A percentile compares a stretch with the other conserved stretches of the same genome.
Evolutionary conservation across 2,329 filamentous ascomycete genomes (phyloP).

Genomic region (Cladophialophora carrionii): DNA sequence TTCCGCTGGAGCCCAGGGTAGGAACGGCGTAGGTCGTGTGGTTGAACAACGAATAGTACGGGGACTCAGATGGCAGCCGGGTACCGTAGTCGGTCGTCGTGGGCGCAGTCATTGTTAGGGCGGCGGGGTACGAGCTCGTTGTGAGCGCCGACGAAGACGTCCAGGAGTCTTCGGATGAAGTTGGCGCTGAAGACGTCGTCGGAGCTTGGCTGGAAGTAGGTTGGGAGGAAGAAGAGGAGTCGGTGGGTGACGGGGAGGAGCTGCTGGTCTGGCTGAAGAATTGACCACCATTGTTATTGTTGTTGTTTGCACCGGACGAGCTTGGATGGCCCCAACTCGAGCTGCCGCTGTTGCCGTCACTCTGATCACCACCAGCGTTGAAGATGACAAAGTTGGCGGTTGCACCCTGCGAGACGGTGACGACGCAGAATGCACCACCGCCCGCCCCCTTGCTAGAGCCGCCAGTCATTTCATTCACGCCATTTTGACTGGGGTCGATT

Average conservation of each 20-base stretch:
- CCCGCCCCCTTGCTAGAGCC: slow-evolving; percentile 65
- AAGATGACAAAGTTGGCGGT: slow-evolving; percentile 70
- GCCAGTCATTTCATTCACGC: slow-evolving; percentile 63
- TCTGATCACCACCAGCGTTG: slow-evolving; percentile 47
- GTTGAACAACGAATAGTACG: slow-evolving; percentile 32
- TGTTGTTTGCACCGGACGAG: slow-evolving; percentile 5
- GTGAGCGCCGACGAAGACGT: slow-evolving; percentile 24
- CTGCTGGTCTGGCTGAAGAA: slow-evolving; percentile 16
- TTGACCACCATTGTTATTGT: slow-evolving; percentile 18
- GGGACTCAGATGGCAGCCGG: slow-evolving; percentile 20
- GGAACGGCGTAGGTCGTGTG: slow-evolving; percentile 16
- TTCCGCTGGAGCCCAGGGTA: slow-evolving; percentile 7
- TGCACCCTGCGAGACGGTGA: slow-evolving; percentile 69
- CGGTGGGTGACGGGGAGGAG: slow-evolving; percentile 26
- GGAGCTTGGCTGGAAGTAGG: slow-evolving; percentile 38
- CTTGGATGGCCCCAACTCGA: slow-evolving; percentile 6
- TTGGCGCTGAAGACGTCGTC: slow-evolving; percentile 36
- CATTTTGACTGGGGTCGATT: slow-evolving; percentile 64
- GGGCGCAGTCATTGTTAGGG: slow-evolving; percentile 7
- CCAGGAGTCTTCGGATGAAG: slow-evolving; percentile 30
- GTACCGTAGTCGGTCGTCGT: slow-evolving; percentile 14
- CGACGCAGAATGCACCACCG: slow-evolving; percentile 72
- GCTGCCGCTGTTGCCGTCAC: slow-evolving; percentile 31
- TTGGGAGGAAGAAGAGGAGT: slow-evolving; percentile 36
- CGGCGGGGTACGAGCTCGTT: slow-evolving; percentile 26